Evolutionary conservation across 176 grass and related monocot genomes (phyloP).

Genomic region (Typha latifolia): DNA sequence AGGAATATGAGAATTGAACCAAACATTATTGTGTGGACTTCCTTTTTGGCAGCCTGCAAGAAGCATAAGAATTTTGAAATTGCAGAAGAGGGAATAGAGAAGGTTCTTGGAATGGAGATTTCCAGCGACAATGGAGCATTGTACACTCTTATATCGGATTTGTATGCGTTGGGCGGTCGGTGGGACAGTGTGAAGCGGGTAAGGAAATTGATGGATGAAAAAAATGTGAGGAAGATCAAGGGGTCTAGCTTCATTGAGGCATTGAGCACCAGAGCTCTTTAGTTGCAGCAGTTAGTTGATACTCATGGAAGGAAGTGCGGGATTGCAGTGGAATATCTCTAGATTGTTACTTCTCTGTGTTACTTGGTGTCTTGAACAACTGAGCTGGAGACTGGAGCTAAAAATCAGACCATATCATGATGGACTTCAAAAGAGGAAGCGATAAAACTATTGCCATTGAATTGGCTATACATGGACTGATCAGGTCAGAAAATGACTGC

Average conservation of each 20-base stretch:
- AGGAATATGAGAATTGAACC: conserved; percentile 52
- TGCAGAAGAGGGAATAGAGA: conserved; percentile 36
- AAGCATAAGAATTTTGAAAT: conserved; percentile 46
- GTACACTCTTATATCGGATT: conserved; percentile 37
- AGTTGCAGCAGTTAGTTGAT: background rate
- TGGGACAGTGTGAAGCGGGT: conserved; percentile 37
- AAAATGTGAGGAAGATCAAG: conserved; percentile 27
- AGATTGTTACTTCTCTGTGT: background rate
- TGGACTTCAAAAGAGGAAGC: background rate
- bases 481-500: background rate
- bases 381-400: background rate
- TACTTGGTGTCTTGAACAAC: background rate
- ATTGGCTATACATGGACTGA: background rate
- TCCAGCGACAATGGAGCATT: conserved; percentile 35
- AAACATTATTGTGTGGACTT: conserved; percentile 52
- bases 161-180: conserved; percentile 38
- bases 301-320: background rate
- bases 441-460: background rate
- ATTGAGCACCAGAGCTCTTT: background rate
- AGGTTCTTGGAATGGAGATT: conserved; percentile 38
- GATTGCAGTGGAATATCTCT: background rate
- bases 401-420: background rate
- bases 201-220: conserved; percentile 40
- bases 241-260: conserved; percentile 27
- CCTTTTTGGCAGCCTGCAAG: conserved; percentile 43